Conservation (phyloP, 805 yeast genomes). For the Cephaloascus fragrans region DNA sequence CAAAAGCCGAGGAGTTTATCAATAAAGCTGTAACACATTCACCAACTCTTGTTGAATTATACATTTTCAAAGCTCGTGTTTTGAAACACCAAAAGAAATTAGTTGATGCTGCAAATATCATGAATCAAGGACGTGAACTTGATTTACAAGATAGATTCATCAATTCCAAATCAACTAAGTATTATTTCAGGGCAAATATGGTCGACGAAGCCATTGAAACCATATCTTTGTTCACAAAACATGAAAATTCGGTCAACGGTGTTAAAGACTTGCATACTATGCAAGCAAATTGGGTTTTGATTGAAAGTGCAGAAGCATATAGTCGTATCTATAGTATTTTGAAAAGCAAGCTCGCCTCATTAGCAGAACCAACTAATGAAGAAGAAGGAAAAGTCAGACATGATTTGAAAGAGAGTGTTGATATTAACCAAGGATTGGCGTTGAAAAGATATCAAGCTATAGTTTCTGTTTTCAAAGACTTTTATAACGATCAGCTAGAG, state of each 20-base stretch:
- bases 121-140: slow-evolving; percentile 62
- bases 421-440: slow-evolving; percentile 56
- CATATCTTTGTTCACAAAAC: slow-evolving; percentile 76
- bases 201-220: slow-evolving; percentile 66
- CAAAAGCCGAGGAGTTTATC: slow-evolving; percentile 44
- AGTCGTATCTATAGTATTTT: slow-evolving; percentile 26
- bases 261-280: slow-evolving; percentile 76
- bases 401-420: slow-evolving; percentile 31
- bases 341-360: slow-evolving; percentile 9
- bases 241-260: slow-evolving; percentile 75
- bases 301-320: slow-evolving; percentile 80
- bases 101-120: slow-evolving; percentile 49
- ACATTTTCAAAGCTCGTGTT: slow-evolving; percentile 72
- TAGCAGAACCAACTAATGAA: slow-evolving; percentile 7
- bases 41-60: slow-evolving; percentile 79
- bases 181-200: slow-evolving; percentile 65
- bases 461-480: slow-evolving; percentile 57
- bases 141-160: slow-evolving; percentile 89
- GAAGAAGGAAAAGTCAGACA: slow-evolving; percentile 20
- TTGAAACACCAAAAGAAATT: slow-evolving; percentile 61
- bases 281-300: slow-evolving; percentile 87
- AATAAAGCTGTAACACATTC: slow-evolving; percentile 60
- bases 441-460: slow-evolving; percentile 69
- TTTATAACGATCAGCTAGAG: slow-evolving; percentile 79
- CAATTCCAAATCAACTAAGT: slow-evolving; percentile 81